A percentile compares a stretch with the other conserved stretches of the same genome.
phyloP scores from a whole-genome alignment of 352 stramenopile species.

The Pythium plurisporium region DNA sequence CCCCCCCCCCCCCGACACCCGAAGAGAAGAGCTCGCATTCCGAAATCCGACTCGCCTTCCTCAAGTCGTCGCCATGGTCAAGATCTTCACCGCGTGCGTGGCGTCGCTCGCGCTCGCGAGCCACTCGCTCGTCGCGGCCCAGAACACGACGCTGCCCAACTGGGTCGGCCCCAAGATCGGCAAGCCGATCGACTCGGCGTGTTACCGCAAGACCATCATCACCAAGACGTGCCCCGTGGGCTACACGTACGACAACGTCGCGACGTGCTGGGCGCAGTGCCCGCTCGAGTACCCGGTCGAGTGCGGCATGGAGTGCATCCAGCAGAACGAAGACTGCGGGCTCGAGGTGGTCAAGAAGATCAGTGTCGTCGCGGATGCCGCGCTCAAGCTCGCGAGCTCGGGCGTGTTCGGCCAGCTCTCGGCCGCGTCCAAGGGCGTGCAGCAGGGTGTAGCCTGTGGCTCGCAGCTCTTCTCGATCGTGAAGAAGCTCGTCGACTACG shows the following conservation, averaged over 20 bases:
- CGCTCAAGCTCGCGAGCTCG: constrained; percentile 43
- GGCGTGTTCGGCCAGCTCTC: constrained; percentile 52
- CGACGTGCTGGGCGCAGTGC: constrained; percentile 63
- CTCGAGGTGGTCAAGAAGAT: constrained; percentile 49
- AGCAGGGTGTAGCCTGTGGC: constrained; percentile 41
- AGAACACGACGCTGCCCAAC: constrained; percentile 14
- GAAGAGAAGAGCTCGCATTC: too few relatives aligned
- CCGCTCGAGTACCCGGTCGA: constrained; percentile 69
- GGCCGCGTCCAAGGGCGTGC: constrained; percentile 36
- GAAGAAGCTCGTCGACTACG: constrained; percentile 31
- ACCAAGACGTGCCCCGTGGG: constrained; percentile 33
- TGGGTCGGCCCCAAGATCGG: constrained; percentile 31
- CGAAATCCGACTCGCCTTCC: too few relatives aligned
- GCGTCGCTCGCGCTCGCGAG: constrained; percentile 4
- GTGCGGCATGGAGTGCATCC: constrained; percentile 65
- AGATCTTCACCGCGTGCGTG: constrained; percentile 3
- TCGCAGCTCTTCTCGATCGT: constrained; percentile 43
- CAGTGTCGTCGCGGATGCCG: constrained; percentile 38
- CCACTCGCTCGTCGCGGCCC: constrained; percentile 6
- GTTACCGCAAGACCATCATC: constrained; percentile 46
- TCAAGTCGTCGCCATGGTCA: constrained; percentile 9
- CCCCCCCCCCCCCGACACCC: too few relatives aligned
- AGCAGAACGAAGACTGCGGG: constrained; percentile 59
- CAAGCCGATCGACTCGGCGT: constrained; percentile 32
- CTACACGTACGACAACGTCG: constrained; percentile 46